Conservation (phyloP, 805 yeast species). For the Kluyveromyces lactis region DNA sequence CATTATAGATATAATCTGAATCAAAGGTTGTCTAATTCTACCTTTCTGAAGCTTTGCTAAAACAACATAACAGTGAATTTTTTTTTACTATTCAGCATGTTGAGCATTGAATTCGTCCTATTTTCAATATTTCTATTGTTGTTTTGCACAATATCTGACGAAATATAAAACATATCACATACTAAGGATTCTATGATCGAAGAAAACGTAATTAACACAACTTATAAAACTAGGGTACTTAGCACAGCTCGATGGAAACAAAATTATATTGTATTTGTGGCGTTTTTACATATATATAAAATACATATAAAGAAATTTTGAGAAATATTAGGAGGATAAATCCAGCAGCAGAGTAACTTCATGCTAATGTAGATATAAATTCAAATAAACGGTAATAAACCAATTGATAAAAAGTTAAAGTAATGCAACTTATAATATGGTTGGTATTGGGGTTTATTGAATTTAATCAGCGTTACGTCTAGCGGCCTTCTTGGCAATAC, state of each 20-base stretch:
- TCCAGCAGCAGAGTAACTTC: slow-evolving; percentile 1
- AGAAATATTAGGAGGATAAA: not conserved
- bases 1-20: no score
- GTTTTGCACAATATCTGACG: no score
- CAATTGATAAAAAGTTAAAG: slow-evolving; percentile 1
- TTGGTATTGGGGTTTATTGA: slow-evolving; percentile 1
- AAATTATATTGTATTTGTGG: slow-evolving; percentile 5
- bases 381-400: slow-evolving; percentile 4
- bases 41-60: no score
- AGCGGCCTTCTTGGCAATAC: slow-evolving; percentile 87
- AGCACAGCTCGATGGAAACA: not conserved
- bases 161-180: no score
- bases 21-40: no score
- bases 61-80: no score
- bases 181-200: no score
- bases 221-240: no score
- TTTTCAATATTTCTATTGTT: no score
- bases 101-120: no score
- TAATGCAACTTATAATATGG: slow-evolving; percentile 8
- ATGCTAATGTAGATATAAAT: slow-evolving; percentile 4
- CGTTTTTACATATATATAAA: slow-evolving; percentile 4
- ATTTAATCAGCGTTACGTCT: slow-evolving; percentile 79
- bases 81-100: no score
- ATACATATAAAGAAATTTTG: slow-evolving; percentile 3
- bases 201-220: no score